Evolutionary conservation across 2,329 filamentous ascomycete species (phyloP), one percentile per base, ranked within the genome.

Genomic region (Trichoderma afroharzianum): DNA sequence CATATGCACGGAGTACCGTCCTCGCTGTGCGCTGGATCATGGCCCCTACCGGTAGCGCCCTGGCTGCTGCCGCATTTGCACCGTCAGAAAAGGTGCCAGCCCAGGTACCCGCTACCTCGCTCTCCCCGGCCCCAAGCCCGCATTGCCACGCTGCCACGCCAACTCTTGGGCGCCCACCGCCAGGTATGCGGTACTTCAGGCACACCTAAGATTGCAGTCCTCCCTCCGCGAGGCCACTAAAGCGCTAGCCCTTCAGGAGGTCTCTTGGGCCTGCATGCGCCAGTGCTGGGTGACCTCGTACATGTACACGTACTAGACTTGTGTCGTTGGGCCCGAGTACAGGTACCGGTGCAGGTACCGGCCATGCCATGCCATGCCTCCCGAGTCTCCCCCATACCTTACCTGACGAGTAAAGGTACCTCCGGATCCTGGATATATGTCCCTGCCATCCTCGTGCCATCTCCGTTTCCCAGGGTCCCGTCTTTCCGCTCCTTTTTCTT

Each of bases 371-470:
- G 33, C 33, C 33, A 36, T 36, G 33, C 33, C 33, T 36, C 33
- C n/a, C n/a, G n/a, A n/a, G n/a, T 26, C 57, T 68, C 66, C 66
- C 66, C 66, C 66, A 68, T 68, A 62, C 59, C 33, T 39, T 68
- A 62, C 59, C 33, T 39, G 26, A 30, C 57, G 28, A 36, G 33
- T 36, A 36, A 36, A 18, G 26, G 57, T 32, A 58, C 64, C 64
- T 69, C 66, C 66, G 57, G 57, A 61, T 61, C 57, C 66, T 69
- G 66, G 66, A 53, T 63, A 62, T 39, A 70, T 63, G 68, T 62
- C 68, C 53, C 61, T 74, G 73, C 70, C 73, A 72, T 74, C 71
- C 74, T 74, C 71, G 70, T 71, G 68, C 61, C 68, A 71, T 62
- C 71, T 72, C 66, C 66, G 71, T 72, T 70, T 71, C 53, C 61